Conservation (phyloP, 306 rosid species). For the Senna siamea region DNA sequence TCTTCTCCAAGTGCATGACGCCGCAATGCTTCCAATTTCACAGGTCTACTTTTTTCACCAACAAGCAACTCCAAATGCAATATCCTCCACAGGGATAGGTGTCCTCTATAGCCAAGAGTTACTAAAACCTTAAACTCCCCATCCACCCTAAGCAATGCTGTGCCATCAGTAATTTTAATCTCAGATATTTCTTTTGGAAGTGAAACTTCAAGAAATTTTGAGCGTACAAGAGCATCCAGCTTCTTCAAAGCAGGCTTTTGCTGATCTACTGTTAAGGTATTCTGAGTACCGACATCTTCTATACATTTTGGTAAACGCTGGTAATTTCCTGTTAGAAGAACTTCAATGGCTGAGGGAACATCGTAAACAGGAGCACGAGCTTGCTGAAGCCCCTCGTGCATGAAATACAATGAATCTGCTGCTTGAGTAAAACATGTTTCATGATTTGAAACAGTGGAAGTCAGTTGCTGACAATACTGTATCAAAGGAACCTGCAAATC, state of each 20-base stretch:
- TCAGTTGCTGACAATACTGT: conserved; percentile 88
- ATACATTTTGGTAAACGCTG: conserved; percentile 86
- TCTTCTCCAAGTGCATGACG: conserved; percentile 85
- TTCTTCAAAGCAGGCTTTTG: conserved; percentile 91
- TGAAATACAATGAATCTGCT: conserved; percentile 95
- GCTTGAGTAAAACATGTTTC: conserved; percentile 96
- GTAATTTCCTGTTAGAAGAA: conserved; percentile 84
- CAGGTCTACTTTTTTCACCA: conserved; percentile 75
- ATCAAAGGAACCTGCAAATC: conserved; percentile 85
- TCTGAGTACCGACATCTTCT: conserved; percentile 83
- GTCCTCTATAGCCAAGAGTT: conserved; percentile 96
- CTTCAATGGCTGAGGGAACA: conserved; percentile 92
- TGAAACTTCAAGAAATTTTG: conserved; percentile 80
- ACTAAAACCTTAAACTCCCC: conserved; percentile 92
- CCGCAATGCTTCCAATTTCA: conserved; percentile 72
- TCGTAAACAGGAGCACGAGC: conserved; percentile 98
- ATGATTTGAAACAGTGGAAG: conserved; percentile 89
- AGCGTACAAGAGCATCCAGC: conserved; percentile 84
- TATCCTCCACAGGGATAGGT: conserved; percentile 97
- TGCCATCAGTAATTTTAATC: conserved; percentile 78
- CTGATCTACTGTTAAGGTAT: conserved; percentile 72
- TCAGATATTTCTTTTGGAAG: conserved; percentile 84
- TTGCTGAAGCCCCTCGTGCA: conserved; percentile 99
- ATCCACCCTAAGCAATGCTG: conserved; percentile 73
- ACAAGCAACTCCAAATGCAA: conserved; percentile 94